Percentiles rank a stretch among this genome's conserved stretches.
Conservation (phyloP, 164 flowering plant genomes). For the Tinospora cordifolia region DNA sequence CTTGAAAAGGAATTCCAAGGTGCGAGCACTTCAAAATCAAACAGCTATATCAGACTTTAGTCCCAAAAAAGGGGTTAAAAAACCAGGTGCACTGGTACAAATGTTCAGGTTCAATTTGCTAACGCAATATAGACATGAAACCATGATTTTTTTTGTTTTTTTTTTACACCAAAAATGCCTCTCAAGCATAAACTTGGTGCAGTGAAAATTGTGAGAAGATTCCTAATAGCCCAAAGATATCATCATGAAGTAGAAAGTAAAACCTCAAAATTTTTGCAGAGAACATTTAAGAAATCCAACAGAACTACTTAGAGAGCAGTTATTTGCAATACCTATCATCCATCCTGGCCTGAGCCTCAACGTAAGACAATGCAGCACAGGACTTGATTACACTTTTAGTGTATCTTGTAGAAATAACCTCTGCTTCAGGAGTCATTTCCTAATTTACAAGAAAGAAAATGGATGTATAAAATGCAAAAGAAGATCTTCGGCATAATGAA, state of each 20-base stretch:
- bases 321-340: slow-evolving; percentile 67
- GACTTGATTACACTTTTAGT: slow-evolving; percentile 94
- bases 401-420: slow-evolving; percentile 72
- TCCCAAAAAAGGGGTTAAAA: too few species aligned
- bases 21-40: not conserved
- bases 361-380: slow-evolving; percentile 89
- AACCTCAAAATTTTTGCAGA: not conserved
- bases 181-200: not conserved
- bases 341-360: slow-evolving; percentile 99
- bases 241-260: not conserved
- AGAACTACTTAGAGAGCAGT: slow-evolving; percentile 1
- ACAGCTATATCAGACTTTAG: too few species aligned
- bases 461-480: too few species aligned
- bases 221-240: too few species aligned
- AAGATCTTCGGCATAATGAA: not conserved
- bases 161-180: not conserved
- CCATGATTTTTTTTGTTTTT: too few species aligned
- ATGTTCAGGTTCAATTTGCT: too few species aligned
- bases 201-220: too few species aligned
- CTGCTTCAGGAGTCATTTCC: slow-evolving; percentile 97
- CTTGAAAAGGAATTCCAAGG: not conserved
- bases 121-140: too few species aligned
- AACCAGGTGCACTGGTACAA: too few species aligned
- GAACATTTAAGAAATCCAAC: not conserved
- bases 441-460: slow-evolving; percentile 22